Evolutionary conservation across 2,329 filamentous ascomycete species (phyloP).

Genomic region (Arthroderma sp.): DNA sequence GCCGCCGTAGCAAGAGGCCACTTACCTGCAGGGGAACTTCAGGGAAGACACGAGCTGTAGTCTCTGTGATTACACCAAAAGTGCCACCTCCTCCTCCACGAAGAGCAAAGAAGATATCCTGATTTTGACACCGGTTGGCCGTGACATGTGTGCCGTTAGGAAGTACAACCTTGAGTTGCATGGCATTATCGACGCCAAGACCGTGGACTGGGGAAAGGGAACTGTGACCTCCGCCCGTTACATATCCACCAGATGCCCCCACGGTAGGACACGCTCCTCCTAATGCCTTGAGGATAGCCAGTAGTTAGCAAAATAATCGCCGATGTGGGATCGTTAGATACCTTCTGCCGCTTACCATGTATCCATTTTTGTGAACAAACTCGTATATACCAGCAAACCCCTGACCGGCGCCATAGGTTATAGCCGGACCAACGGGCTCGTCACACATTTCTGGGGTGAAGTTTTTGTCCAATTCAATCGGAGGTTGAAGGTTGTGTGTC

Average conservation of each 20-base stretch:
- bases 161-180: constrained; percentile 42
- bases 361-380: constrained; percentile 9
- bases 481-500: constrained; percentile 10
- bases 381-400: constrained; percentile 12
- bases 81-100: constrained; percentile 47
- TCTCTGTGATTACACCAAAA: constrained; percentile 38
- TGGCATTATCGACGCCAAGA: constrained; percentile 45
- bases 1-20: neutral
- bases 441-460: constrained; percentile 10
- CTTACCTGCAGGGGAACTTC: constrained; percentile 10
- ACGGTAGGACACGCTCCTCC: constrained; percentile 42
- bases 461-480: constrained; percentile 8
- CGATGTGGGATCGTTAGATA: too few relatives aligned
- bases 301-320: too few relatives aligned
- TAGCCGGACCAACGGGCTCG: constrained; percentile 4
- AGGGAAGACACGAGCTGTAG: constrained; percentile 10
- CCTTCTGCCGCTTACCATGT: constrained; percentile 2
- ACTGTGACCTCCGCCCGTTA: constrained; percentile 41
- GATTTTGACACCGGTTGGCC: constrained; percentile 35
- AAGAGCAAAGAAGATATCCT: constrained; percentile 51
- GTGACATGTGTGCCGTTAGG: constrained; percentile 36
- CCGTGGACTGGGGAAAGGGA: constrained; percentile 43
- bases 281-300: constrained; percentile 26
- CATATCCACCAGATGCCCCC: constrained; percentile 36
- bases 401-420: constrained; percentile 13